Evolutionary conservation across 305 asterid species (phyloP).

Genomic region (Fraxinus greggii): DNA sequence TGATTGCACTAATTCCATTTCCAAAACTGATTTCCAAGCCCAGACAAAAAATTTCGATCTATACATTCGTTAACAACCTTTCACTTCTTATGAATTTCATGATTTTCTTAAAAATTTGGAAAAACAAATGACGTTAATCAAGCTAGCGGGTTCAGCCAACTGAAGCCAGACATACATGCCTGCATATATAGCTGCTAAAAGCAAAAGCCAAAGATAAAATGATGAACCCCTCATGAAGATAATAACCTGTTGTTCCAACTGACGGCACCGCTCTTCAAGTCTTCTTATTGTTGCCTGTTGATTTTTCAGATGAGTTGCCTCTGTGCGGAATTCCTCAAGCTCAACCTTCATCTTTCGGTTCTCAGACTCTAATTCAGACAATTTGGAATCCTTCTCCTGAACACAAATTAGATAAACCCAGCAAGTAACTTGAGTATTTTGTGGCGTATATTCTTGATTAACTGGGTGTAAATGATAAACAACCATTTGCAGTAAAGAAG

Average conservation of each 20-base stretch:
- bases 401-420: not conserved
- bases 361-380: constrained; percentile 89
- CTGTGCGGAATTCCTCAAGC: constrained; percentile 95
- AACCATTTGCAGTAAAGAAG: not conserved
- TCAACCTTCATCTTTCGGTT: constrained; percentile 98
- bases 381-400: constrained; percentile 89
- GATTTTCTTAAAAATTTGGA: not conserved
- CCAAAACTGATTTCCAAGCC: not conserved
- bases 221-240: not conserved
- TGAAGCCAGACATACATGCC: constrained; percentile 5
- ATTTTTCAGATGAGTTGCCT: constrained; percentile 93
- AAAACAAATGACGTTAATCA: constrained; percentile 2
- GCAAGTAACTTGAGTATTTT: not conserved
- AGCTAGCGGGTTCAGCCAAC: constrained; percentile 11
- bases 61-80: constrained; percentile 1
- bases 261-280: constrained; percentile 97
- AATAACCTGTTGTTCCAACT: constrained; percentile 92
- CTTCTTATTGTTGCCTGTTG: constrained; percentile 98
- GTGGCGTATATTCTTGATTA: not conserved
- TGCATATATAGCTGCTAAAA: constrained; percentile 21
- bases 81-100: not conserved
- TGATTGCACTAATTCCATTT: constrained; percentile 10
- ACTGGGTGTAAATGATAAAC: not conserved
- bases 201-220: constrained; percentile 18
- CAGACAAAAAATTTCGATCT: not conserved